Base-by-base conservation (phyloP, 768 basidiomycete genomes). In the Podaxis rugospora region DNA sequence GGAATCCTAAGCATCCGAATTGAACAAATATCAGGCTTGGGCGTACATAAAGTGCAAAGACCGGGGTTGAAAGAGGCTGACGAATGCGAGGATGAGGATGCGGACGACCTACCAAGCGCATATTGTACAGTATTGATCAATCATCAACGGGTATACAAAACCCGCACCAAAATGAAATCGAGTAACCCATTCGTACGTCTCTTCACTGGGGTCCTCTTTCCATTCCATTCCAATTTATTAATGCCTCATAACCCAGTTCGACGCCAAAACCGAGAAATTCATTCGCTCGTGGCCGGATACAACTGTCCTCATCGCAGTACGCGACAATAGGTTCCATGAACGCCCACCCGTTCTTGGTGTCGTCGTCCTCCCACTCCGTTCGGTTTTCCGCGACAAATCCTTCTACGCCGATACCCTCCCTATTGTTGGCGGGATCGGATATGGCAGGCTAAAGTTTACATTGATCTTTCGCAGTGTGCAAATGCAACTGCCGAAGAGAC, bases 281-380 rank as follows among this genome's bases (percentile, higher is more conserved):
- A 75, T 90, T 28, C 76, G 83, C 3, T 83, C 89, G 66, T 90
- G 84, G 83, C 71, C 73, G 6, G 77, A 75, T 9, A 76, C 88
- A 2, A 80, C 83, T 14, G 78, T 90, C 44, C 76, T 87, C 10
- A 81, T 92, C 28, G 81, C 87, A 14, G 85, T 90, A 14, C 81
- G 85, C 35, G 89, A 90, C 65, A 74, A 76, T 1, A 76, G 81
- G 37, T 66, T 82, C 32, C 81, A 86, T 55, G 86, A 88, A 71
- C 70, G 74, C 49, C 83, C 91, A 67, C 86, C 88, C 1, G 80
- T 92, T 54, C 78, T 92, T 28, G 90, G 91, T 28, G 82, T 91
- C 37, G 82, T 90, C 65, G 79, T 83, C 56, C 76, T 92, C 4
- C 77, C 78, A 0, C 69, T 80, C 11, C 63, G 62, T 27, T 75